A percentile compares a stretch with the other conserved stretches of the same genome.
phyloP scores from a whole-genome alignment of 371 early-diverging fungal species.

The Dichotomocladium elegans region DNA sequence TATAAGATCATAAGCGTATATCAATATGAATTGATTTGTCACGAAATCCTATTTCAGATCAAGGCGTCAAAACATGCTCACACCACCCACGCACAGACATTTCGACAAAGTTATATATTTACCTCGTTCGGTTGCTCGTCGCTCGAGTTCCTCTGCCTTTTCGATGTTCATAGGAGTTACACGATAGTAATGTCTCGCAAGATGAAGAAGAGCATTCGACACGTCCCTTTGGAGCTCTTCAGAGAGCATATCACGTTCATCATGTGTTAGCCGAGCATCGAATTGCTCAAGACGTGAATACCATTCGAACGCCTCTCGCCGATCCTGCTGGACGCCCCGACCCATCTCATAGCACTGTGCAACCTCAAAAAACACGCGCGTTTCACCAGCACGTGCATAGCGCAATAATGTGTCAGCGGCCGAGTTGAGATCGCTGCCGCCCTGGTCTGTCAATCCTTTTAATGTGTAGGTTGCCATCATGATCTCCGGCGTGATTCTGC shows the following conservation, averaged over 20 bases:
- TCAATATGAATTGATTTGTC: too few relatives aligned
- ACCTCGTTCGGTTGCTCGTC: conserved; percentile 23
- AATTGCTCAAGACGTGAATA: conserved; percentile 27
- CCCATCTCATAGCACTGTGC: conserved; percentile 76
- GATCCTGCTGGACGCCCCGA: conserved; percentile 48
- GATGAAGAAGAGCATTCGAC: conserved; percentile 23
- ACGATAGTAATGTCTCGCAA: conserved; percentile 34
- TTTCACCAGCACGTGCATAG: conserved; percentile 7
- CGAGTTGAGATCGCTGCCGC: conserved; percentile 16
- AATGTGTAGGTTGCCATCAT: conserved; percentile 36
- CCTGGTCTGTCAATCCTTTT: conserved; percentile 23
- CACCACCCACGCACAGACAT: too few relatives aligned
- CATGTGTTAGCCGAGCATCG: background rate
- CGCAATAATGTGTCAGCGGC: conserved; percentile 13
- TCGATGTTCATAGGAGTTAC: conserved; percentile 8
- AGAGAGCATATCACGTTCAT: conserved; percentile 4
- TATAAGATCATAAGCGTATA: too few relatives aligned
- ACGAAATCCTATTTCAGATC: too few relatives aligned
- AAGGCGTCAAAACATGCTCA: too few relatives aligned
- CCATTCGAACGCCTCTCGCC: conserved; percentile 55
- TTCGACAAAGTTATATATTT: too few relatives aligned
- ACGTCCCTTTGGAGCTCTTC: conserved; percentile 30
- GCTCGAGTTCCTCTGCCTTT: conserved; percentile 24
- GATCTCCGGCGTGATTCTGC: conserved; percentile 1
- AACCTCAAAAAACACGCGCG: conserved; percentile 52